Evolutionary conservation across 2,329 filamentous ascomycete genomes (phyloP).

Genomic region (Aspergillus ibericus): DNA sequence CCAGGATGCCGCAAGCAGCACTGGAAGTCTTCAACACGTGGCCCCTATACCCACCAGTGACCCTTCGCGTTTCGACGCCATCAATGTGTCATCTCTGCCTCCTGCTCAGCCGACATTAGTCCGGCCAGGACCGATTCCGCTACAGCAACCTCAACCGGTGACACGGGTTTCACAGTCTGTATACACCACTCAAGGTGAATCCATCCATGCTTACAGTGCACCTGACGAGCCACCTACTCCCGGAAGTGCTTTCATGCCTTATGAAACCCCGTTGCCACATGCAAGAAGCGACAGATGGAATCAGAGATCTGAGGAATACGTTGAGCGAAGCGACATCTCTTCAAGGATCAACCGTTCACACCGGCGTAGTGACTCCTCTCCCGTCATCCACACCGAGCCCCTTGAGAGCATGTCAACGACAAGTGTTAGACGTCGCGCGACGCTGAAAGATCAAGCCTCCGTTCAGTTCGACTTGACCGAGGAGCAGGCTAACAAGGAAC

Average conservation of each 20-base stretch:
- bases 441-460: slow-evolving; percentile 43
- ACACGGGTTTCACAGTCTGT: slow-evolving; percentile 69
- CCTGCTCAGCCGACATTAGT: slow-evolving; percentile 31
- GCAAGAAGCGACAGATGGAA: slow-evolving; percentile 15
- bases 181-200: slow-evolving; percentile 53
- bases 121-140: slow-evolving; percentile 62
- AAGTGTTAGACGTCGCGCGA: slow-evolving; percentile 34
- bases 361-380: slow-evolving; percentile 50
- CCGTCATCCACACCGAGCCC: slow-evolving; percentile 39
- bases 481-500: slow-evolving; percentile 55
- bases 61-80: slow-evolving; percentile 61
- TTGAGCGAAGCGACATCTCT: slow-evolving; percentile 11
- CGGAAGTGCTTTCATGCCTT: slow-evolving; percentile 16
- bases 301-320: slow-evolving; percentile 9
- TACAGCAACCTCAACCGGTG: slow-evolving; percentile 85
- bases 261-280: slow-evolving; percentile 16
- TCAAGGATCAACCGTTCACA: slow-evolving; percentile 13
- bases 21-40: slow-evolving; percentile 56
- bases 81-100: slow-evolving; percentile 29
- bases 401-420: slow-evolving; percentile 23
- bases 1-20: slow-evolving; percentile 38
- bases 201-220: slow-evolving; percentile 42
- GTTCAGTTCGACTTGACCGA: slow-evolving; percentile 61
- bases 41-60: slow-evolving; percentile 68
- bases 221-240: slow-evolving; percentile 37